These are phyloP conservation scores for Cochlearia excelsa DNA, from an alignment of 345 rosid genomes.

Conservation along the genomic window DNA sequence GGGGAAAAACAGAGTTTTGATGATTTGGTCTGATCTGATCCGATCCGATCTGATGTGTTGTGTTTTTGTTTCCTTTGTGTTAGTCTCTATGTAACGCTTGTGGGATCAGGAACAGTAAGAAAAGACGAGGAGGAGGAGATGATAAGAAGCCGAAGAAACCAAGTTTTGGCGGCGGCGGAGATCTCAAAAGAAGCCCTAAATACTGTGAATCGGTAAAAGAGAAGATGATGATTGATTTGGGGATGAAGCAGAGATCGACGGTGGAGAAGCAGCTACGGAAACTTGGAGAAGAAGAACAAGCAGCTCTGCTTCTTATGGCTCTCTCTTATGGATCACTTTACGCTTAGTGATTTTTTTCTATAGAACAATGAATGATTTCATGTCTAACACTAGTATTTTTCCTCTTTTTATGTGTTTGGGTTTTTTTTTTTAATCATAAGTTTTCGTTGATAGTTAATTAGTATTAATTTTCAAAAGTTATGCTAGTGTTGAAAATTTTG, in stretches of 20 bases:
- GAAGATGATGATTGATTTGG: slow-evolving; percentile 22
- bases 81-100: slow-evolving; percentile 90
- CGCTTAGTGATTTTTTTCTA: slow-evolving; percentile 24
- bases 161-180: background rate
- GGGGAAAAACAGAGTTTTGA: background rate
- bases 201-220: slow-evolving; percentile 26
- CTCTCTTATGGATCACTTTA: slow-evolving; percentile 73
- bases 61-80: background rate
- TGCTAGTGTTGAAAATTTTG: no score
- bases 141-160: slow-evolving; percentile 51
- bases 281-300: slow-evolving; percentile 77
- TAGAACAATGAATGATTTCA: background rate
- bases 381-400: no score
- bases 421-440: no score
- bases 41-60: slow-evolving; percentile 2
- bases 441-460: no score
- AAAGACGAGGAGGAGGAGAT: slow-evolving; percentile 43
- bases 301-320: slow-evolving; percentile 84
- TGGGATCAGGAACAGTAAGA: slow-evolving; percentile 76
- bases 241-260: slow-evolving; percentile 45
- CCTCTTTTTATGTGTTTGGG: no score
- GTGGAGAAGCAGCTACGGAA: slow-evolving; percentile 54
- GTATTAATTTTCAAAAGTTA: no score
- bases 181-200: slow-evolving; percentile 21
- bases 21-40: background rate